phyloP scores from a whole-genome alignment of 2,329 filamentous ascomycete species.

The Nigrospora sphaerica region DNA sequence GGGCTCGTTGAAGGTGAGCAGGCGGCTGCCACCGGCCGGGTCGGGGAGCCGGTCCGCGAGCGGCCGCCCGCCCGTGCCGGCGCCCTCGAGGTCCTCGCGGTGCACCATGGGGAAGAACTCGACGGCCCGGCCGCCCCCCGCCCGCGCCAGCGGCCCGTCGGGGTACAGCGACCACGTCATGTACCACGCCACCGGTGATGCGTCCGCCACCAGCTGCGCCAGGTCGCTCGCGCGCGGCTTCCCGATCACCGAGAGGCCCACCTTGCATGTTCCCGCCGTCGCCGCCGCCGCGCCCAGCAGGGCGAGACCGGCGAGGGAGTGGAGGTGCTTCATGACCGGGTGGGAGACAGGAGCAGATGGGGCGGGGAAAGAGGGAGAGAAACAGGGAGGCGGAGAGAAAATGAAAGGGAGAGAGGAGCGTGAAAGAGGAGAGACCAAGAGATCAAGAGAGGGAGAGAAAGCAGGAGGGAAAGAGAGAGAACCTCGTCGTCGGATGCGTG shows the following conservation, averaged over 20 bases:
- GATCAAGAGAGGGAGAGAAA: no score
- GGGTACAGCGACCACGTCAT: conserved; percentile 32
- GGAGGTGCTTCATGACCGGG: not conserved
- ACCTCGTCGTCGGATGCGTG: no score
- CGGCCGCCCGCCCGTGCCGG: not conserved
- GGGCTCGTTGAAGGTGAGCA: conserved; percentile 34
- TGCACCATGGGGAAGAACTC: conserved; percentile 31
- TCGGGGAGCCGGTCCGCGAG: not conserved
- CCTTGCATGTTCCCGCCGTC: not conserved
- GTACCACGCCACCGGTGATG: conserved; percentile 32
- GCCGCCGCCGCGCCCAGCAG: not conserved
- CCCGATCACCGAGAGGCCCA: not conserved
- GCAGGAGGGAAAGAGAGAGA: no score
- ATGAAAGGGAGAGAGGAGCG: no score
- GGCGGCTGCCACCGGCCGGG: conserved; percentile 13
- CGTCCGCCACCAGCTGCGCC: not conserved
- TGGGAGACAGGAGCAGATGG: no score
- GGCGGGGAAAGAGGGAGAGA: not conserved
- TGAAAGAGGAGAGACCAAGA: no score
- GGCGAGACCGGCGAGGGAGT: not conserved
- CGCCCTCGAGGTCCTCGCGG: not conserved
- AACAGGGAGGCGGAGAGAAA: no score
- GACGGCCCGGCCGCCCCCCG: conserved; percentile 12
- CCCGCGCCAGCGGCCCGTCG: conserved; percentile 3
- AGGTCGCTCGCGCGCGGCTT: not conserved